Percentiles rank a stretch among this genome's conserved stretches.
Conservation (phyloP, 768 basidiomycete species). For the Collybia sordida region DNA sequence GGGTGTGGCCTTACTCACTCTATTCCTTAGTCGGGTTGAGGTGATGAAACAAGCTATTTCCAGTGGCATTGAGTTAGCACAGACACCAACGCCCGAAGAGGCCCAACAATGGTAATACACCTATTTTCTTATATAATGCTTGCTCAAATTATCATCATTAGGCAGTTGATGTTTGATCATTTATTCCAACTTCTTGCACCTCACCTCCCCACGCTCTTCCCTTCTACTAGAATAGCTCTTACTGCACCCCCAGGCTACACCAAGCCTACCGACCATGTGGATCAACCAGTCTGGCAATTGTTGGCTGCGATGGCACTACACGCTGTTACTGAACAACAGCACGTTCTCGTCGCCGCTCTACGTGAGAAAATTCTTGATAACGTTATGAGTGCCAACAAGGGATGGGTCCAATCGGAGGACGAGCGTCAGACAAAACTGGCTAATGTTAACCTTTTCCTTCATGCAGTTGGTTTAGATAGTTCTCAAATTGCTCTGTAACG, state of each 20-base stretch:
- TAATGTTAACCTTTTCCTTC: constrained; percentile 91
- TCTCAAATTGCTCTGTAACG: constrained; percentile 67
- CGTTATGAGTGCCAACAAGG: constrained; percentile 76
- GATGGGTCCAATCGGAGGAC: constrained; percentile 70
- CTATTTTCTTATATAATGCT: neutral
- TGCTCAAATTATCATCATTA: constrained; percentile 26
- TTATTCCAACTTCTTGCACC: constrained; percentile 80
- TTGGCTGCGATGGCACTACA: constrained; percentile 86
- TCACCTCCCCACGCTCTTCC: constrained; percentile 81
- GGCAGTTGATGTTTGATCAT: constrained; percentile 88
- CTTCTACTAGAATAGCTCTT: constrained; percentile 73
- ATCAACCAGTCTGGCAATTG: constrained; percentile 95
- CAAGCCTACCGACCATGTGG: constrained; percentile 60
- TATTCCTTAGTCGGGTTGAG: constrained; percentile 92
- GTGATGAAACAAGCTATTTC: constrained; percentile 76
- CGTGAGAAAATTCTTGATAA: constrained; percentile 95
- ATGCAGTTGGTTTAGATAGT: constrained; percentile 67
- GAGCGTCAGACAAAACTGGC: constrained; percentile 76
- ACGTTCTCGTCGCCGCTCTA: constrained; percentile 77
- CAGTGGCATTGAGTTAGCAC: constrained; percentile 49
- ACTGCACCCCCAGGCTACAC: constrained; percentile 31
- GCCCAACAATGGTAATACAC: constrained; percentile 63
- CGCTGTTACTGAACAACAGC: constrained; percentile 85
- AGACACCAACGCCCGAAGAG: constrained; percentile 69
- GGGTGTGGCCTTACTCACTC: constrained; percentile 85